Percentiles rank a stretch among this genome's conserved stretches.
phyloP scores from a whole-genome alignment of 352 stramenopile genomes.

The Phytopythium sindhum region DNA sequence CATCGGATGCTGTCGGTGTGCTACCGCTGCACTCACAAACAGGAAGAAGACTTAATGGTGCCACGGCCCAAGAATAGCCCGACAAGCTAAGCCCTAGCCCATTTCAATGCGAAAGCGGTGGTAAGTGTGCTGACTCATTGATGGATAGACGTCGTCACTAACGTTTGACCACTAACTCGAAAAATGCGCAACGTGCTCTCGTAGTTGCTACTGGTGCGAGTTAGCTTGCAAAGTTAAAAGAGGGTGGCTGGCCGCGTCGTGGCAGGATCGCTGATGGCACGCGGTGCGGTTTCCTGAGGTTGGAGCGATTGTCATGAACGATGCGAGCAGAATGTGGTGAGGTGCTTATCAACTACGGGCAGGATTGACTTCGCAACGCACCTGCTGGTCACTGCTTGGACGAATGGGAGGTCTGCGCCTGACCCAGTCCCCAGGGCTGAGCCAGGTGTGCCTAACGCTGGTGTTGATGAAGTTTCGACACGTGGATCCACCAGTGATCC shows the following conservation, averaged over 20 bases:
- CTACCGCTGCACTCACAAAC: not conserved
- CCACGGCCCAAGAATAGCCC: not conserved
- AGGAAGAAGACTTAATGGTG: not conserved
- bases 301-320: not conserved
- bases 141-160: not conserved
- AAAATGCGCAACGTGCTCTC: not conserved
- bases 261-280: constrained; percentile 30
- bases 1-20: constrained; percentile 17
- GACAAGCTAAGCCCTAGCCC: not conserved
- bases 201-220: not conserved
- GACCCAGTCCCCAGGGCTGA: not conserved
- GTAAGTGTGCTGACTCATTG: not conserved
- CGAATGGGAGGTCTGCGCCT: not conserved
- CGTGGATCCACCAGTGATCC: not conserved
- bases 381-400: not conserved
- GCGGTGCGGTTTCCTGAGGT: constrained; percentile 31
- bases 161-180: not conserved
- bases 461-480: not conserved
- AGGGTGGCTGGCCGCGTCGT: constrained; percentile 26
- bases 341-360: not conserved
- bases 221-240: constrained; percentile 40
- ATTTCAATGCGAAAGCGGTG: not conserved
- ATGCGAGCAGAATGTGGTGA: not conserved
- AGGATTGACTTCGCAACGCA: not conserved
- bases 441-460: not conserved